phyloP scores from a whole-genome alignment of 345 rosid species.

The Anastatica hierochuntica region DNA sequence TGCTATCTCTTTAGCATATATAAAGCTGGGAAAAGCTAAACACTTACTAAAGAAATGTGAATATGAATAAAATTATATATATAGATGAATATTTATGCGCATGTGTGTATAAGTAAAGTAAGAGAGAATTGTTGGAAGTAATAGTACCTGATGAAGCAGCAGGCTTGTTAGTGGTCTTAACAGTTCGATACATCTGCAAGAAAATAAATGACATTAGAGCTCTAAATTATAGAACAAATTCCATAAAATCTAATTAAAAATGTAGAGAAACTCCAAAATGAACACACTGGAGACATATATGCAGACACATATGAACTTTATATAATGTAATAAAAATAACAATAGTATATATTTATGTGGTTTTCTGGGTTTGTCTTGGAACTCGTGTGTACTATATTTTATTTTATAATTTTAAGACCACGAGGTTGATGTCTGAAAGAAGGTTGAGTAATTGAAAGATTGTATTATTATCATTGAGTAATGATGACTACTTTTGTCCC shows the following conservation, averaged over 20 bases:
- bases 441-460: conserved; percentile 30
- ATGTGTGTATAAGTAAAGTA: no score
- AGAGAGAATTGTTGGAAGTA: neutral
- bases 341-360: conserved; percentile 16
- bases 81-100: no score
- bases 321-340: no score
- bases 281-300: conserved; percentile 25
- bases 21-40: conserved; percentile 23
- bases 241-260: neutral
- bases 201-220: neutral
- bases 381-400: conserved; percentile 22
- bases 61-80: neutral
- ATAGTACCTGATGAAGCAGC: conserved; percentile 88
- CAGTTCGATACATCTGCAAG: conserved; percentile 85
- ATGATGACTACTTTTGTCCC: conserved; percentile 59
- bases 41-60: conserved; percentile 12
- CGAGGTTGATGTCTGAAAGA: conserved; percentile 68
- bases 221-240: neutral
- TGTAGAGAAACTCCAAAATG: no score
- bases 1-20: conserved; percentile 16
- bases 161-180: conserved; percentile 78
- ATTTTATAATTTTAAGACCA: conserved; percentile 25
- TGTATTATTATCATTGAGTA: conserved; percentile 56
- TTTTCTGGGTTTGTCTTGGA: conserved; percentile 32
- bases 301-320: no score